phyloP scores from a whole-genome alignment of 768 basidiomycete species.

The Podaxis carcinomalis region DNA sequence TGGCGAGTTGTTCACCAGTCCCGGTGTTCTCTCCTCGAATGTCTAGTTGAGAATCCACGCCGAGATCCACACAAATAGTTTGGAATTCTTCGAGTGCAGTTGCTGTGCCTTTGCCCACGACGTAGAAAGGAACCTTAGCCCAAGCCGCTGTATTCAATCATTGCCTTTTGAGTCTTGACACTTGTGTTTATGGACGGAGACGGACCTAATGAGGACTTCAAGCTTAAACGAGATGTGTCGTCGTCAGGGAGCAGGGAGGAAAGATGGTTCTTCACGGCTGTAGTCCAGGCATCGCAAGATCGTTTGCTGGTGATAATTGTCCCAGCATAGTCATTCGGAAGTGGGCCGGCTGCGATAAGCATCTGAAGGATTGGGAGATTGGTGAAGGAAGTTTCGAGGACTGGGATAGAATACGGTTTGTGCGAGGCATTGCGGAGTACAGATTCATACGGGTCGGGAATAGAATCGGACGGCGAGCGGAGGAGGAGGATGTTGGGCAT shows the following conservation, averaged over 20 bases:
- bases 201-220: slow-evolving; percentile 17
- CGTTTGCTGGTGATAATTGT: slow-evolving; percentile 80
- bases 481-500: slow-evolving; percentile 42
- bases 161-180: not conserved
- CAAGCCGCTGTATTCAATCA: slow-evolving; percentile 34
- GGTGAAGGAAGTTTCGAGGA: slow-evolving; percentile 61
- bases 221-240: not conserved
- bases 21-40: slow-evolving; percentile 53
- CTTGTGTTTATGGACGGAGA: not conserved
- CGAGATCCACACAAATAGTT: slow-evolving; percentile 3
- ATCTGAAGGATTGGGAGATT: slow-evolving; percentile 42
- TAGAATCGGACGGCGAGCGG: slow-evolving; percentile 31
- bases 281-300: slow-evolving; percentile 68
- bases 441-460: slow-evolving; percentile 56
- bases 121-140: slow-evolving; percentile 68
- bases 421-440: slow-evolving; percentile 47
- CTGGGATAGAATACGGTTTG: slow-evolving; percentile 55
- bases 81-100: slow-evolving; percentile 35
- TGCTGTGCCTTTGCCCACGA: slow-evolving; percentile 68
- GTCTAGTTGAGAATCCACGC: slow-evolving; percentile 12
- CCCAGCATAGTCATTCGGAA: slow-evolving; percentile 34
- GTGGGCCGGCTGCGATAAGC: slow-evolving; percentile 37
- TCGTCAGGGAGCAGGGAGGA: not conserved
- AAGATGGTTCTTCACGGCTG: slow-evolving; percentile 29
- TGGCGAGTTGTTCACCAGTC: slow-evolving; percentile 62